Percentiles rank a stretch among this genome's conserved stretches.
These are phyloP conservation scores for Paralagenidium karlingii DNA, from an alignment of 352 stramenopile genomes.

Conservation along the genomic window DNA sequence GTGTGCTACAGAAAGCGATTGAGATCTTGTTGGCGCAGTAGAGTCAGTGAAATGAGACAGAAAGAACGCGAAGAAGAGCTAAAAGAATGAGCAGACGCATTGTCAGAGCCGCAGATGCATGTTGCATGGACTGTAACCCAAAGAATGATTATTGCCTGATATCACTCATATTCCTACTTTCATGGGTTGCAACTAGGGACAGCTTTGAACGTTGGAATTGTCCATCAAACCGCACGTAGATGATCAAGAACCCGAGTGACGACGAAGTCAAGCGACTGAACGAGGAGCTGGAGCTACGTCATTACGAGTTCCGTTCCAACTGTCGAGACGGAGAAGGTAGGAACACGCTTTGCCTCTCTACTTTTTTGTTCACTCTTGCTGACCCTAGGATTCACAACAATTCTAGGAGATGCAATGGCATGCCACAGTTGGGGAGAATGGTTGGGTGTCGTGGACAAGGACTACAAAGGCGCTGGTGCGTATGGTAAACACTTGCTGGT, in stretches of 20 bases:
- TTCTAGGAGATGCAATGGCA: conserved; percentile 51
- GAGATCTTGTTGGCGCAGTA: conserved; percentile 26
- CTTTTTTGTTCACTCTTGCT: background rate
- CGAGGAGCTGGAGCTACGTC: conserved; percentile 70
- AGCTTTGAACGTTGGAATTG: too few species aligned
- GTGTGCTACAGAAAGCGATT: conserved; percentile 81
- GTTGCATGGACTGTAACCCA: too few species aligned
- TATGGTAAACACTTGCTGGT: background rate
- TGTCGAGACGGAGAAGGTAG: conserved; percentile 67
- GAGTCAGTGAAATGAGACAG: background rate
- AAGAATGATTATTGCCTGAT: background rate
- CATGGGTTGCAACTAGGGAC: too few species aligned
- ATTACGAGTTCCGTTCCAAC: conserved; percentile 83
- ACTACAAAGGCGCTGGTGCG: conserved; percentile 60
- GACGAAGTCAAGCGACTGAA: conserved; percentile 71
- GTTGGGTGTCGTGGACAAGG: conserved; percentile 79
- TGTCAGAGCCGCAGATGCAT: too few species aligned
- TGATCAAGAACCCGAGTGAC: conserved; percentile 22
- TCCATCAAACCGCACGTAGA: too few species aligned
- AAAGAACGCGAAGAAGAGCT: background rate
- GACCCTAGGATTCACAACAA: background rate
- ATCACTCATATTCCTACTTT: background rate
- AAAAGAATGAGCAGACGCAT: background rate
- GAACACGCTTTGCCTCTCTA: background rate
- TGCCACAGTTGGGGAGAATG: conserved; percentile 83